Base-by-base conservation (phyloP, 768 basidiomycete genomes). In the Termitomyces sp. region DNA sequence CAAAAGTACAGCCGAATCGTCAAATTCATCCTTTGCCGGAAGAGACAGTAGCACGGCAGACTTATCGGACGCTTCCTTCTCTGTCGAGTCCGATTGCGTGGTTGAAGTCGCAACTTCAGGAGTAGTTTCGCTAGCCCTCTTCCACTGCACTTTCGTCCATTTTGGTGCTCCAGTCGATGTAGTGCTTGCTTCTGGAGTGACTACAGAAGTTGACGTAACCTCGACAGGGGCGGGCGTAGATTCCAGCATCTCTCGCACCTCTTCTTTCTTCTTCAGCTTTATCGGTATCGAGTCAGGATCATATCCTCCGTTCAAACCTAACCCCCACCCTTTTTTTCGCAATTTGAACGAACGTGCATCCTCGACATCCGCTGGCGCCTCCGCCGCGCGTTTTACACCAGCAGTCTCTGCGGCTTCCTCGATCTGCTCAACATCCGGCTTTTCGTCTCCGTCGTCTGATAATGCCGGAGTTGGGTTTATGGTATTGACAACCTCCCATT, bases 301-400 rank as follows among this genome's bases (percentile, higher is more conserved):
- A 62, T 90, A 95, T 29, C 90, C 81, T 63, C 92, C 87, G 13
- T 88, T 91, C 12, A 91, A 75, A 7, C 87, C 90, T 0, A 76
- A 70, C 1, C 69, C 72, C 45, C 81, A 68, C 0, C 77, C 84
- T 73, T 84, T 87, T 75, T 83, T 86, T 60, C 84, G 77, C 59
- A 92, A 66, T 69, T 87, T 90, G 75, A 84, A 92, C 29, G 75
- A 70, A 4, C 86, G 81, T 10, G 70, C 77, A 55, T 86, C 83
- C 41, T 85, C 86, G 37, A 76, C 78, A 26, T 74, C 78, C 7
- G 63, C 68, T 22, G 68, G 65, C n/a, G 70, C 62, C 37, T 72
- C 70, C 56, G 76, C 72, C 62, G 74, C 72, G 59, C 77, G 71
- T 59, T 81, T 75, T 42, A 73, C 28, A 20, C 60, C 59, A 48